These are phyloP conservation scores for Xerophyta viscosa DNA, from an alignment of 106 monocot genomes.

Conservation along the genomic window DNA sequence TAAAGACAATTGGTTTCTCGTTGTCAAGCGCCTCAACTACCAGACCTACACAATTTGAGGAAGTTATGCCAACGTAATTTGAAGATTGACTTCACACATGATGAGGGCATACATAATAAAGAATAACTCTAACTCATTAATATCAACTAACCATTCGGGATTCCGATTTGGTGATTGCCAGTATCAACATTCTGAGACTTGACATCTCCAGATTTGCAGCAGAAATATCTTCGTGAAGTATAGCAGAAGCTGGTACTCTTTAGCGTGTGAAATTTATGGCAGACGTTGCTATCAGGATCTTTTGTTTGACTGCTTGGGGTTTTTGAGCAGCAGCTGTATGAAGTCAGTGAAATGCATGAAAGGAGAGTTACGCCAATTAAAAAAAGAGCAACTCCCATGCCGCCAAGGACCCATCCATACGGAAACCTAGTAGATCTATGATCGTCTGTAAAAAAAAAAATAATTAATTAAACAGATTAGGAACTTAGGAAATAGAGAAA, in stretches of 20 bases:
- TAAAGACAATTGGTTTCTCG: conserved; percentile 88
- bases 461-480: too few species aligned
- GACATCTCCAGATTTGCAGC: conserved; percentile 46
- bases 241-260: conserved; percentile 64
- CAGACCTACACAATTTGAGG: conserved; percentile 37
- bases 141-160: conserved; percentile 52
- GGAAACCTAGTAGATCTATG: conserved; percentile 48
- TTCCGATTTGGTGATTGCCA: conserved; percentile 37
- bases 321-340: conserved; percentile 12
- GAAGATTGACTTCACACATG: too few species aligned
- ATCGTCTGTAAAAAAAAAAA: conserved; percentile 33
- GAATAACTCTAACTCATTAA: too few species aligned
- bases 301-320: conserved; percentile 33
- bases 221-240: conserved; percentile 52
- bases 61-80: not conserved
- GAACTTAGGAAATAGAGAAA: too few species aligned
- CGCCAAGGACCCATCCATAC: conserved; percentile 78
- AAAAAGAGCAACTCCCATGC: conserved; percentile 52
- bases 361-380: conserved; percentile 46
- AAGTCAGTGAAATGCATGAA: conserved; percentile 39
- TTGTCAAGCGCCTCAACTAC: conserved; percentile 70
- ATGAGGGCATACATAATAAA: too few species aligned
- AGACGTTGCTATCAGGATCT: conserved; percentile 22
- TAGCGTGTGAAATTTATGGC: conserved; percentile 75
- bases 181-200: conserved; percentile 31